Evolutionary conservation across 2,329 filamentous ascomycete species (phyloP).

Genomic region (Neonectria coccinea): DNA sequence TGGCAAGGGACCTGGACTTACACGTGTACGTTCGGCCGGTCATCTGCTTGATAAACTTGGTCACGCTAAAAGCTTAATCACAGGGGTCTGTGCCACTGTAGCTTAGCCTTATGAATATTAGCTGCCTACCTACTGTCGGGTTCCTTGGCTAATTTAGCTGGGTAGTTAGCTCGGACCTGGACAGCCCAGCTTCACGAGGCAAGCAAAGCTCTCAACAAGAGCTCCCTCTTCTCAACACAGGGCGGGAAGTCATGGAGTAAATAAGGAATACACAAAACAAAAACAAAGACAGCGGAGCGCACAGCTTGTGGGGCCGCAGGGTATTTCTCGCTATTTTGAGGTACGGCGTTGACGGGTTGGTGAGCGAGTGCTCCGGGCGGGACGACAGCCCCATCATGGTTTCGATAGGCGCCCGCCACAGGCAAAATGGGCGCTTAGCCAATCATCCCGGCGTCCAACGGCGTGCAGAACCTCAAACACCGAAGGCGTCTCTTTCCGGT

Average conservation of each 20-base stretch:
- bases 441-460: slow-evolving; percentile 3
- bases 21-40: not conserved
- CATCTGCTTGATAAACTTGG: not conserved
- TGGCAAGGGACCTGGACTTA: not conserved
- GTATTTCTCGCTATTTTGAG: slow-evolving; percentile 5
- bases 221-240: not conserved
- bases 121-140: not conserved
- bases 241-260: not conserved
- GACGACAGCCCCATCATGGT: not conserved
- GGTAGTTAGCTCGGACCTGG: not conserved
- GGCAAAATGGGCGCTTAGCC: slow-evolving; percentile 4
- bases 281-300: not conserved
- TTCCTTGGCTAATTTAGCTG: too few relatives aligned
- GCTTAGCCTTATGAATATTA: not conserved
- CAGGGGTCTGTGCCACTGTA: not conserved
- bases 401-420: slow-evolving; percentile 5
- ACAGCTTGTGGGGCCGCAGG: not conserved
- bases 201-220: not conserved
- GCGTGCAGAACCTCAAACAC: slow-evolving; percentile 14
- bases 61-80: not conserved
- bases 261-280: not conserved
- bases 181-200: not conserved
- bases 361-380: not conserved
- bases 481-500: not conserved
- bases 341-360: slow-evolving; percentile 1